Evolutionary conservation across 2,329 filamentous ascomycete species (phyloP).

Genomic region (Colletotrichum agaves): DNA sequence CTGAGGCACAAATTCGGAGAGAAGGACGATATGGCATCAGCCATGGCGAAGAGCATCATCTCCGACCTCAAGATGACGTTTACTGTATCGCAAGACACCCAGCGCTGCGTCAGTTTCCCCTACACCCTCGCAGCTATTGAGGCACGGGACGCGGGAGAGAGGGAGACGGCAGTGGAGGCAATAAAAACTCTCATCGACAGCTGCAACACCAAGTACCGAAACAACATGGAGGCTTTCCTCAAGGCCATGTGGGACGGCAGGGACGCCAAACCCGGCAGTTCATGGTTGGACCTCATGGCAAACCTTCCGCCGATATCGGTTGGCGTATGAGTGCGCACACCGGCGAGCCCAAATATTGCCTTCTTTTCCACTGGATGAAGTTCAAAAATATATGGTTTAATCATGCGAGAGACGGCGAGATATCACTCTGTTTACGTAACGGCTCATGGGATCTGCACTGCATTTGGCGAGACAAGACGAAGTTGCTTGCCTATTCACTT

Average conservation of each 20-base stretch:
- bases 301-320: constrained; percentile 27
- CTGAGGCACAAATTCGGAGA: constrained; percentile 40
- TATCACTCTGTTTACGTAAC: constrained; percentile 23
- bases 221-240: constrained; percentile 26
- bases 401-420: constrained; percentile 1
- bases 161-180: constrained; percentile 8
- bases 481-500: not conserved
- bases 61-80: constrained; percentile 40
- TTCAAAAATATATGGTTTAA: not conserved
- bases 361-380: not conserved
- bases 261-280: constrained; percentile 23
- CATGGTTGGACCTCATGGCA: constrained; percentile 28
- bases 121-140: constrained; percentile 43
- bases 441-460: not conserved
- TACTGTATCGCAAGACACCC: constrained; percentile 34
- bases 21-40: constrained; percentile 37
- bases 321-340: constrained; percentile 8
- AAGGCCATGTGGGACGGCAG: constrained; percentile 17
- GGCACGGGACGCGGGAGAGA: constrained; percentile 33
- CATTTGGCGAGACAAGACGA: constrained; percentile 3
- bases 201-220: constrained; percentile 23
- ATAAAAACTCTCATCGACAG: constrained; percentile 34
- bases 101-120: constrained; percentile 40
- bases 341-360: not conserved
- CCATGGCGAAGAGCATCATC: constrained; percentile 41